Evolutionary conservation across 176 grass and related monocot genomes (phyloP).

Genomic region (Neostapfia colusana): DNA sequence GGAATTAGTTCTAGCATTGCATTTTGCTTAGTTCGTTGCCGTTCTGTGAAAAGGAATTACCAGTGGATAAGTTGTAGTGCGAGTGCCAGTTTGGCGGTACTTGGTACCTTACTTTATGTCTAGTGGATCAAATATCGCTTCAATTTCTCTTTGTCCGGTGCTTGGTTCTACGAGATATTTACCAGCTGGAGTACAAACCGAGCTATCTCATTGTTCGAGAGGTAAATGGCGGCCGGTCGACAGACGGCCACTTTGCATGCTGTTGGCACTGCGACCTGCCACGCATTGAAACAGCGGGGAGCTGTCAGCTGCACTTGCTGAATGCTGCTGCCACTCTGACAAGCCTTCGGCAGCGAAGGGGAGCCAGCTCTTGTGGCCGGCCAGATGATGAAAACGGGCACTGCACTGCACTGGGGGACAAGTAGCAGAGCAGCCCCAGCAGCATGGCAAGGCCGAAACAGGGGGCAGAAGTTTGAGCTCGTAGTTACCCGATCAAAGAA

Average conservation of each 20-base stretch:
- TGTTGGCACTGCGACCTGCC: not conserved
- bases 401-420: no score
- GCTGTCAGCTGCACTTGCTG: not conserved
- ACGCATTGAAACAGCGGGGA: not conserved
- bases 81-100: constrained; percentile 37
- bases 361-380: not conserved
- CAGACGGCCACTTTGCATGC: not conserved
- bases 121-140: constrained; percentile 27
- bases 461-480: not conserved
- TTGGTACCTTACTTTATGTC: constrained; percentile 27
- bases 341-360: not conserved
- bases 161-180: not conserved
- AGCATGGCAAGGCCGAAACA: not conserved
- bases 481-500: not conserved
- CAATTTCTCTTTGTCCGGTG: not conserved
- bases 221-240: not conserved
- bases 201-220: not conserved
- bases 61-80: constrained; percentile 43
- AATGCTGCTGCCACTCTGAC: no score
- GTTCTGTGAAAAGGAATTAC: constrained; percentile 35
- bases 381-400: not conserved
- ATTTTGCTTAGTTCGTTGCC: constrained; percentile 27
- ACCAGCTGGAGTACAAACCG: not conserved
- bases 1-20: constrained; percentile 37
- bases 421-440: not conserved